These are phyloP conservation scores for Pleurotus ostreatus DNA, from an alignment of 768 basidiomycete species.

Conservation along the genomic window DNA sequence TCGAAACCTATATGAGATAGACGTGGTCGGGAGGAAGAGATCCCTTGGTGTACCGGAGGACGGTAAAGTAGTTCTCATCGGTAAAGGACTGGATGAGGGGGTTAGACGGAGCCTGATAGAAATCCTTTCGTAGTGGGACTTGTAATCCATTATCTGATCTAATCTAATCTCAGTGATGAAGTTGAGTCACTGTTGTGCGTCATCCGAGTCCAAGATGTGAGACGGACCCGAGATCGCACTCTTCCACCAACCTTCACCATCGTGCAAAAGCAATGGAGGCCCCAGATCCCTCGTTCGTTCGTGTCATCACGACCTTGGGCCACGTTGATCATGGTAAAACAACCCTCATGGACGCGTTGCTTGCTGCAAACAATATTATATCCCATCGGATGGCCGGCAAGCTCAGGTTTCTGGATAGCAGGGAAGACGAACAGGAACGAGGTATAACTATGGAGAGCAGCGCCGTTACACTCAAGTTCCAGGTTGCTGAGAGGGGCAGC, in stretches of 20 bases:
- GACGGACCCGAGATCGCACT: no score
- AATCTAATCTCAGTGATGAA: no score
- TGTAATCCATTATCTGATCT: no score
- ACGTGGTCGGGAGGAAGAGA: slow-evolving; percentile 35
- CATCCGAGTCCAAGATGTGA: no score
- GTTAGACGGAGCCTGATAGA: slow-evolving; percentile 52
- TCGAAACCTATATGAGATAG: slow-evolving; percentile 82
- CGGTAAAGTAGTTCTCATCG: slow-evolving; percentile 87
- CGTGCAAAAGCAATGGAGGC: slow-evolving; percentile 21
- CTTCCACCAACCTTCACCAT: slow-evolving; percentile 4
- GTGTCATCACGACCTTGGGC: slow-evolving; percentile 82
- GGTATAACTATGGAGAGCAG: slow-evolving; percentile 99
- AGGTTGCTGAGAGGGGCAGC: slow-evolving; percentile 56
- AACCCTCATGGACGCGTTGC: slow-evolving; percentile 89
- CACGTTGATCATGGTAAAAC: slow-evolving; percentile 98
- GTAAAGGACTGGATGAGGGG: slow-evolving; percentile 63
- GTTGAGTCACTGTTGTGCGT: not conserved
- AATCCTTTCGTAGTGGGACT: not conserved
- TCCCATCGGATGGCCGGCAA: slow-evolving; percentile 93
- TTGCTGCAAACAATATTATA: slow-evolving; percentile 98
- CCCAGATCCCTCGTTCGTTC: slow-evolving; percentile 47
- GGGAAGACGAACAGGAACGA: slow-evolving; percentile 95
- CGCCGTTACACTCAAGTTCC: slow-evolving; percentile 87
- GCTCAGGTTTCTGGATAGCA: slow-evolving; percentile 89
- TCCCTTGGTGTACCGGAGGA: slow-evolving; percentile 48